These are phyloP conservation scores for Glutinoglossum americanum DNA, from an alignment of 495 filamentous ascomycete species.

Conservation along the genomic window DNA sequence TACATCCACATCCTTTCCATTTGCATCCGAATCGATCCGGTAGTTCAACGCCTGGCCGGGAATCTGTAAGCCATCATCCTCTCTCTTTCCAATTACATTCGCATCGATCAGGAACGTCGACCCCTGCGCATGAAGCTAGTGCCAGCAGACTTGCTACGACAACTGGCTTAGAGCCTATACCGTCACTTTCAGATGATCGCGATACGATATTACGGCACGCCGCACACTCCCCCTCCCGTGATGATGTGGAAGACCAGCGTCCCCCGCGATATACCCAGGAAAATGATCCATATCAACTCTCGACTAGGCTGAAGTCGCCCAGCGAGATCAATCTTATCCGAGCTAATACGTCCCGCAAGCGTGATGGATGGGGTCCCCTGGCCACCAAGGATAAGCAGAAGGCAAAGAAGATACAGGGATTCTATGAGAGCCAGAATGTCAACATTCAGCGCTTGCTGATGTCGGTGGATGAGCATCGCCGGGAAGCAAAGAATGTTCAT, in stretches of 20 bases:
- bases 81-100: background rate
- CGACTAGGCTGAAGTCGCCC: slow-evolving; percentile 53
- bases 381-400: slow-evolving; percentile 18
- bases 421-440: slow-evolving; percentile 84
- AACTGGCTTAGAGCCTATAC: background rate
- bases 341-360: slow-evolving; percentile 66
- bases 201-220: background rate
- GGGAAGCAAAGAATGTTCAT: slow-evolving; percentile 57
- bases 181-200: background rate
- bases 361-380: slow-evolving; percentile 27
- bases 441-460: slow-evolving; percentile 83
- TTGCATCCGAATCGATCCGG: background rate
- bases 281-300: slow-evolving; percentile 63
- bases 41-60: background rate
- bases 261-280: background rate
- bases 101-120: background rate
- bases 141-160: background rate
- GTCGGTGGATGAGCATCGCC: slow-evolving; percentile 75
- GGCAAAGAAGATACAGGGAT: slow-evolving; percentile 50
- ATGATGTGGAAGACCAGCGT: slow-evolving; percentile 3
- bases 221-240: background rate
- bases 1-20: slow-evolving; percentile 1
- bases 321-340: slow-evolving; percentile 60
- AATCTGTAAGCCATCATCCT: background rate
- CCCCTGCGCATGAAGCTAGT: background rate